Conservation (phyloP, 1,284 basidiomycete species). For the Trichosporon faecale region DNA sequence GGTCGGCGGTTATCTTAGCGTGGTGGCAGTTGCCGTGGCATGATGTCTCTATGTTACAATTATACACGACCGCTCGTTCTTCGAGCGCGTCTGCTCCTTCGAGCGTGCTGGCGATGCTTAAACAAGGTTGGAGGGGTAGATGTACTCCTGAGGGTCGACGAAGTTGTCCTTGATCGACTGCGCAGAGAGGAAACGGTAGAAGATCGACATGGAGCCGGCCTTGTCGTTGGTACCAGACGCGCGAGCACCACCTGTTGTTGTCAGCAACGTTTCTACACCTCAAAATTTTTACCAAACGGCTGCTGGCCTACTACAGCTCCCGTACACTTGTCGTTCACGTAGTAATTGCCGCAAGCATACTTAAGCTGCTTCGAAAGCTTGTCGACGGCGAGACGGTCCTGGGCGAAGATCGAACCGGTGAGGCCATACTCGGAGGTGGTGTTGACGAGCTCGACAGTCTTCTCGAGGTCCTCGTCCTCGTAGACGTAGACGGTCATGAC, state of each 20-base stretch:
- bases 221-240: constrained; percentile 98
- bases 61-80: not conserved
- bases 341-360: constrained; percentile 71
- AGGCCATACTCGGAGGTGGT: constrained; percentile 82
- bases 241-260: constrained; percentile 69
- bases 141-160: constrained; percentile 68
- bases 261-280: not conserved
- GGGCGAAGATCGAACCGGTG: constrained; percentile 85
- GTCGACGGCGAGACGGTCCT: constrained; percentile 72
- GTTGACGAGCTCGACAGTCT: constrained; percentile 84
- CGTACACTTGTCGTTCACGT: constrained; percentile 86
- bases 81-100: not conserved
- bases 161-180: constrained; percentile 97
- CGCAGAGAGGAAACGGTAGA: constrained; percentile 82
- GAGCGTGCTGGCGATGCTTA: constrained; percentile 49
- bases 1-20: not conserved
- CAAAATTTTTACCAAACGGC: constrained; percentile 72
- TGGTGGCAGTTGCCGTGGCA: not conserved
- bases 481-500: constrained; percentile 88
- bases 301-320: constrained; percentile 95
- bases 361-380: constrained; percentile 73
- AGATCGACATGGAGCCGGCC: constrained; percentile 86
- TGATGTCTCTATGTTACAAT: not conserved
- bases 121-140: constrained; percentile 80
- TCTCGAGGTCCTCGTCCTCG: constrained; percentile 77